Conservation (phyloP, 176 grass and related monocot species). For the Typha latifolia region DNA sequence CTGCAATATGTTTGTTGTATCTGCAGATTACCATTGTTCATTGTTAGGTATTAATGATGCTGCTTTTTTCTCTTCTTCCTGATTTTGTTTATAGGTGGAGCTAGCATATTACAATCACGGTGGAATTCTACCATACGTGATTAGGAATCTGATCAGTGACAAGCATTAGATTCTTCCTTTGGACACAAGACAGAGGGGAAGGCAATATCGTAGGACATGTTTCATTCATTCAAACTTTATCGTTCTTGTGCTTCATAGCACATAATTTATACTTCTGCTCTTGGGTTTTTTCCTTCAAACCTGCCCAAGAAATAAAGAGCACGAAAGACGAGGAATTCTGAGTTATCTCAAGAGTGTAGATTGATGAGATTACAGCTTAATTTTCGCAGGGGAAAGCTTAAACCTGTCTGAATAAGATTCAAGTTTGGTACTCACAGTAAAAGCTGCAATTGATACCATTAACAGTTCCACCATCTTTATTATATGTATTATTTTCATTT, state of each 20-base stretch:
- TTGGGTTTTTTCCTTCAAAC: constrained; percentile 25
- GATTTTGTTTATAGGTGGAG: constrained; percentile 50
- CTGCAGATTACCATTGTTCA: no score
- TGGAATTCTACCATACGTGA: constrained; percentile 85
- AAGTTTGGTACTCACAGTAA: no score
- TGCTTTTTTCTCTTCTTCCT: background rate
- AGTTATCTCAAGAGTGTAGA: background rate
- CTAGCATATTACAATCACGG: constrained; percentile 85
- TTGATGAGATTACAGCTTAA: no score
- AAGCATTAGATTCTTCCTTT: constrained; percentile 34
- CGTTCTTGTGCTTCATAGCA: background rate
- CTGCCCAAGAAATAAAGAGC: constrained; percentile 29
- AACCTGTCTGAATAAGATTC: no score
- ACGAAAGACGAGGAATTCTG: background rate
- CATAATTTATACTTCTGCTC: constrained; percentile 5
- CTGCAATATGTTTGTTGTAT: background rate
- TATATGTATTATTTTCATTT: no score
- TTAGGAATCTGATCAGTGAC: constrained; percentile 44
- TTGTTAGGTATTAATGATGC: background rate
- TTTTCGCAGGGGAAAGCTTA: no score
- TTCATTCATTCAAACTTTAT: constrained; percentile 2
- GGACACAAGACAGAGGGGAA: constrained; percentile 5
- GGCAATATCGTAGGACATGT: background rate
- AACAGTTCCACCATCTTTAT: no score
- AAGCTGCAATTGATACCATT: no score